phyloP scores from a whole-genome alignment of 768 basidiomycete genomes.

The Cyclocybe cylindracea region DNA sequence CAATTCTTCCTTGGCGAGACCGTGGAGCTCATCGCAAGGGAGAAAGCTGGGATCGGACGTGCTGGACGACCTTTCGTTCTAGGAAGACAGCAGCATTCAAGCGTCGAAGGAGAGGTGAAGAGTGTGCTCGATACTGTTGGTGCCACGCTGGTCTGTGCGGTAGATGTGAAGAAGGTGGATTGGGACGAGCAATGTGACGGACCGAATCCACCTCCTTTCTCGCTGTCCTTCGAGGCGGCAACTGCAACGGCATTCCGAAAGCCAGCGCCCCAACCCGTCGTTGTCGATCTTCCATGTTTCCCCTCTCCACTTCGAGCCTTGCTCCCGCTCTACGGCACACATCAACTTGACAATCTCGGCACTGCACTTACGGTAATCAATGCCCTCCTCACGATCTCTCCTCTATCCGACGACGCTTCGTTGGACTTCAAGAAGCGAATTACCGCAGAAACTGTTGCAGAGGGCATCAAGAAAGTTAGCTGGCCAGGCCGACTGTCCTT shows the following conservation, averaged over 20 bases:
- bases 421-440: constrained; percentile 35
- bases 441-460: constrained; percentile 46
- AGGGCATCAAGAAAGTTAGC: constrained; percentile 56
- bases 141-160: constrained; percentile 33
- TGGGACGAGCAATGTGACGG: constrained; percentile 39
- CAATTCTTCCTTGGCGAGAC: constrained; percentile 86
- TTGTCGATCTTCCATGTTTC: constrained; percentile 44
- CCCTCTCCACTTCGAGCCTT: constrained; percentile 42
- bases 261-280: constrained; percentile 39
- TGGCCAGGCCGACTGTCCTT: constrained; percentile 92
- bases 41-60: constrained; percentile 85
- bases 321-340: constrained; percentile 74
- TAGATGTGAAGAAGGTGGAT: constrained; percentile 33
- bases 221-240: constrained; percentile 16
- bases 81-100: constrained; percentile 57
- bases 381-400: constrained; percentile 36
- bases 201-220: constrained; percentile 25
- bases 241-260: constrained; percentile 1
- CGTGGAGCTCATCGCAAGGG: constrained; percentile 68
- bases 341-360: constrained; percentile 86
- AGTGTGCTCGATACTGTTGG: constrained; percentile 42
- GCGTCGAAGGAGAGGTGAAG: constrained; percentile 45
- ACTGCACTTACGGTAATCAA: constrained; percentile 66
- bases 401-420: background rate
- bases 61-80: constrained; percentile 62